These are phyloP conservation scores for Nasturtium officinale DNA, from an alignment of 345 rosid genomes.

Conservation along the genomic window DNA sequence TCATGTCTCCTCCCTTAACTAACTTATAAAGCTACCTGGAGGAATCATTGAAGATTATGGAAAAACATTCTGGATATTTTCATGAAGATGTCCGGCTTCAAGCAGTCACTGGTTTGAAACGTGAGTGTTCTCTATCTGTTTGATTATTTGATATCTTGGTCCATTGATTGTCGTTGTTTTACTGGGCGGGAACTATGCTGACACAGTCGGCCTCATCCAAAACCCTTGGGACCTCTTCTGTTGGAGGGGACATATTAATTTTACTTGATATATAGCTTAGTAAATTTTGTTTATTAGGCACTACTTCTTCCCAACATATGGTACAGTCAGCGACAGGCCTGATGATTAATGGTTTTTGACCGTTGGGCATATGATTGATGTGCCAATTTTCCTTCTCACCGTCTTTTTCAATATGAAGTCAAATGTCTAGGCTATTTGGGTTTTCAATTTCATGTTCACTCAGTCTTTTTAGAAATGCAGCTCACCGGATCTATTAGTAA, in stretches of 20 bases:
- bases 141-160: conserved; percentile 11
- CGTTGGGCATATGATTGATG: conserved; percentile 2
- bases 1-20: conserved; percentile 61
- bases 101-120: conserved; percentile 79
- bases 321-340: background rate
- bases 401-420: background rate
- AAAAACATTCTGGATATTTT: conserved; percentile 82
- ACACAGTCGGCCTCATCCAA: background rate
- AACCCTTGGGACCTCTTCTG: conserved; percentile 25
- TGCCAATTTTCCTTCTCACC: conserved; percentile 1
- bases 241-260: conserved; percentile 13
- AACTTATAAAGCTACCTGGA: conserved; percentile 73
- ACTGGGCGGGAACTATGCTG: conserved; percentile 8
- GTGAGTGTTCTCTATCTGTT: conserved; percentile 56
- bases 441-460: conserved; percentile 4
- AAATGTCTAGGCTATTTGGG: conserved; percentile 1
- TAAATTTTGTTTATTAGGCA: background rate
- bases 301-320: background rate
- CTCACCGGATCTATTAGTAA: conserved; percentile 4
- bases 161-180: conserved; percentile 18
- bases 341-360: background rate
- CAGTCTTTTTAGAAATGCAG: background rate
- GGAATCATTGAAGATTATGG: conserved; percentile 83
- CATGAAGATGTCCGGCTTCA: conserved; percentile 99
- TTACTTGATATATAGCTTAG: conserved; percentile 9